Percentiles rank a stretch among this genome's conserved stretches.
Evolutionary conservation across 176 grass and related monocot species (phyloP).

Genomic region (Aegilops speltoides): DNA sequence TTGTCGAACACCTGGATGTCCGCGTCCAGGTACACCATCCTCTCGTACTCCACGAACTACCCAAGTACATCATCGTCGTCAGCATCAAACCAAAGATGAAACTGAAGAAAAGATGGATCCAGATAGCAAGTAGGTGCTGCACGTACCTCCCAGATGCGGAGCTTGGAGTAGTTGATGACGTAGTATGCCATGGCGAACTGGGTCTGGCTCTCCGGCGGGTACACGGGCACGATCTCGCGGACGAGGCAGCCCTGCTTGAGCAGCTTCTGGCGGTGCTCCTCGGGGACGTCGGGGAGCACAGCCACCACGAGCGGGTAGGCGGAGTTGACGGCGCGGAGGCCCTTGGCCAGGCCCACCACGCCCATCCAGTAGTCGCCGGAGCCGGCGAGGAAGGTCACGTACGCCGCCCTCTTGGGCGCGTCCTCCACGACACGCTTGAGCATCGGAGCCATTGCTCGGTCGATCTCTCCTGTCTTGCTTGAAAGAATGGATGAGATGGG

Average conservation of each 20-base stretch:
- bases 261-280: neutral
- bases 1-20: constrained; percentile 66
- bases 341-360: neutral
- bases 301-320: neutral
- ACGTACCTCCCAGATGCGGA: too few relatives aligned
- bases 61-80: neutral
- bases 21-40: constrained; percentile 68
- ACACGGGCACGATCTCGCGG: neutral
- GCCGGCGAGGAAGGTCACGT: too few relatives aligned
- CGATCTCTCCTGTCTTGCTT: too few relatives aligned
- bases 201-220: neutral
- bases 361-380: neutral
- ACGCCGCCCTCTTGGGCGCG: too few relatives aligned
- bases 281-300: neutral
- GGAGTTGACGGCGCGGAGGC: neutral
- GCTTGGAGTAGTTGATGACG: too few relatives aligned
- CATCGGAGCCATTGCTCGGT: too few relatives aligned
- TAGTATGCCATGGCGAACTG: neutral
- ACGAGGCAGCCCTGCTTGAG: neutral
- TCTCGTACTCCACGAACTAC: constrained; percentile 68
- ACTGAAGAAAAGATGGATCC: neutral
- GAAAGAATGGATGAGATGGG: too few relatives aligned
- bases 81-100: neutral
- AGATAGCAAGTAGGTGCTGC: too few relatives aligned
- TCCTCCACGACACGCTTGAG: too few relatives aligned